phyloP scores from a whole-genome alignment of 345 rosid genomes.

The Reutealis trisperma region DNA sequence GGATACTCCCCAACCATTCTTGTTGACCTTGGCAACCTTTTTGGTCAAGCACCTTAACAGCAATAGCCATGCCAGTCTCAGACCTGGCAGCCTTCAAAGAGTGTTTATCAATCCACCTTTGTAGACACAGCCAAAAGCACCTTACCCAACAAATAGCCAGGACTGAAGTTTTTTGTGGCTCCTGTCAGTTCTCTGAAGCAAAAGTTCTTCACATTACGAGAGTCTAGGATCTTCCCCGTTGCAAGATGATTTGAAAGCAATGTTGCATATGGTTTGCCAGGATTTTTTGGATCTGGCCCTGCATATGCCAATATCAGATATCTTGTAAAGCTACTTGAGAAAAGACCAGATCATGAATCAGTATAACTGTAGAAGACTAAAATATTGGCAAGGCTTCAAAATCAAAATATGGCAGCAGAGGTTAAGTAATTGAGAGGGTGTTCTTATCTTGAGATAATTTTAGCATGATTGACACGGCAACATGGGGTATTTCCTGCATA shows the following conservation, averaged over 20 bases:
- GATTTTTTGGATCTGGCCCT: conserved; percentile 41
- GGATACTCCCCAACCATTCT: conserved; percentile 32
- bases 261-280: conserved; percentile 29
- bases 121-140: conserved; percentile 34
- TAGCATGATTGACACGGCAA: too few species aligned
- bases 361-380: too few species aligned
- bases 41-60: conserved; percentile 28
- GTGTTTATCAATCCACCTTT: conserved; percentile 32
- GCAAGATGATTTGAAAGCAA: conserved; percentile 20
- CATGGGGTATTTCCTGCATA: too few species aligned
- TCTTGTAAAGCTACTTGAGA: not conserved
- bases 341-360: not conserved
- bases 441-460: too few species aligned
- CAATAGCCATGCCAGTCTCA: conserved; percentile 27
- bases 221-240: conserved; percentile 21
- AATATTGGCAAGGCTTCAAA: too few species aligned
- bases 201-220: conserved; percentile 30
- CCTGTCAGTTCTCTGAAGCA: conserved; percentile 20
- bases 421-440: too few species aligned
- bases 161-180: conserved; percentile 30
- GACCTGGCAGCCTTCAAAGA: conserved; percentile 21
- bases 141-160: conserved; percentile 26
- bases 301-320: conserved; percentile 7
- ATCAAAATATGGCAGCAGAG: too few species aligned
- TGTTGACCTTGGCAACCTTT: conserved; percentile 34